Base-by-base conservation (phyloP, 352 stramenopile genomes). In the Phytophthora tubulina region DNA sequence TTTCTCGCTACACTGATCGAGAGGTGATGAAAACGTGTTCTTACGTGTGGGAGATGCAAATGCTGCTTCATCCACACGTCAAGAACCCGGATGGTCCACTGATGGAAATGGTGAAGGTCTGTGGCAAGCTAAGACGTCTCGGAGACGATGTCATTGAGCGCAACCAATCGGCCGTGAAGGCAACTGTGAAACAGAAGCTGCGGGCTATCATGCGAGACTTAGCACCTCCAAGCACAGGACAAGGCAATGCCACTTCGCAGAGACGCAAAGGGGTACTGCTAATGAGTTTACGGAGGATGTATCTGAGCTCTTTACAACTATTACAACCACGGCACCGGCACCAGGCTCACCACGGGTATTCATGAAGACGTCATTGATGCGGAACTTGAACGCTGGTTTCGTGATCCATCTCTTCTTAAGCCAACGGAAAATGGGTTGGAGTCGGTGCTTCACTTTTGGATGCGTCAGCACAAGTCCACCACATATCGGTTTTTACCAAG, bases 1-100 rank as follows among this genome's bases (percentile, higher is more conserved):
- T 67, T 45, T 59, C 30, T 14, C 48, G 59, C 7, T 59, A 67
- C 59, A 67, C 59, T 33, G 31, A 59, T 30, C 48, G 59, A 11
- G 59, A 67, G 31, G 48, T 52, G 27, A 59, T 67, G 59, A 14
- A 13, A 6, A 52, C 35, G 30, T 66, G 58, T 8, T 52, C 48
- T 2, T 59, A 45, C 15, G 48, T 59, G 0, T 67, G 35, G 36
- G 48, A 67, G 14, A 59, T 59, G 35, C 59, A 67, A 50, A 32
- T 66, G 46, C 13, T 66, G 27, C 46, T 50, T 27, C 58, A 66
- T 30, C 58, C 35, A 0, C n/a, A 58, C 9, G 1, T 15, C 15
- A 53, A 52, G 21, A 56, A 32, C 17, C 35, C 17, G 7, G 58
- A 57, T 27, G 58, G 33, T 9, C 11, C 21, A 6, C 14, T 58